Evolutionary conservation across 345 rosid species (phyloP).

Genomic region (Linum tenue): DNA sequence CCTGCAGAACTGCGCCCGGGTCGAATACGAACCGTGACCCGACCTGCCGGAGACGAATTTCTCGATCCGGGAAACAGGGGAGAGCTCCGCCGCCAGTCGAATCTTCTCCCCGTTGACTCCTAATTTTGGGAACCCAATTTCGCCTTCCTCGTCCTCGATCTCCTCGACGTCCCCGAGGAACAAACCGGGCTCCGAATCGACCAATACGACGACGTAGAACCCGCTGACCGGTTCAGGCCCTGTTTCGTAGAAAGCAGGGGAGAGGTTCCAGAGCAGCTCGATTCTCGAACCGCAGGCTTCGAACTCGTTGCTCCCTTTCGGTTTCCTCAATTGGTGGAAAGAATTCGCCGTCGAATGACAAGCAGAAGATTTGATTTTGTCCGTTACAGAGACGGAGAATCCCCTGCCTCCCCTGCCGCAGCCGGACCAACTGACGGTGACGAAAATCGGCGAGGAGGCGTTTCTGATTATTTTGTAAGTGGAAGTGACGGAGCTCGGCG

Average conservation of each 20-base stretch:
- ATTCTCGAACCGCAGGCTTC: constrained; percentile 35
- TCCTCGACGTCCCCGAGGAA: constrained; percentile 40
- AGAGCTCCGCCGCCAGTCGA: constrained; percentile 10
- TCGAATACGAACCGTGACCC: constrained; percentile 34
- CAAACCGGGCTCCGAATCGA: constrained; percentile 46
- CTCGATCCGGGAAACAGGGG: constrained; percentile 45
- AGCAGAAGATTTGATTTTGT: constrained; percentile 21
- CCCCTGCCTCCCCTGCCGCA: constrained; percentile 26
- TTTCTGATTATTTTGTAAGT: constrained; percentile 36
- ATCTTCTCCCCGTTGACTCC: constrained; percentile 11
- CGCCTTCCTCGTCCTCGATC: constrained; percentile 22
- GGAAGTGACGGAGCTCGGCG: constrained; percentile 45
- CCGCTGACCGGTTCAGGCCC: constrained; percentile 56
- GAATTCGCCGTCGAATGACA: neutral
- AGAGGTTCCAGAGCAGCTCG: constrained; percentile 64
- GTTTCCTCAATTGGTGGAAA: constrained; percentile 18
- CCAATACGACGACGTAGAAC: constrained; percentile 42
- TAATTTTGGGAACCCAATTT: constrained; percentile 1
- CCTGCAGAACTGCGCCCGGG: constrained; percentile 53
- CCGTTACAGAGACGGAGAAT: constrained; percentile 24
- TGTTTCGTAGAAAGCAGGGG: constrained; percentile 43
- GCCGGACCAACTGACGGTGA: constrained; percentile 55
- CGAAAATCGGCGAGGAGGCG: constrained; percentile 17
- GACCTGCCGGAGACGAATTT: constrained; percentile 19
- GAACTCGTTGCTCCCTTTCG: constrained; percentile 44